A percentile compares a stretch with the other conserved stretches of the same genome.
phyloP scores from a whole-genome alignment of 75 land plant genomes.

The Larix kaempferi region DNA sequence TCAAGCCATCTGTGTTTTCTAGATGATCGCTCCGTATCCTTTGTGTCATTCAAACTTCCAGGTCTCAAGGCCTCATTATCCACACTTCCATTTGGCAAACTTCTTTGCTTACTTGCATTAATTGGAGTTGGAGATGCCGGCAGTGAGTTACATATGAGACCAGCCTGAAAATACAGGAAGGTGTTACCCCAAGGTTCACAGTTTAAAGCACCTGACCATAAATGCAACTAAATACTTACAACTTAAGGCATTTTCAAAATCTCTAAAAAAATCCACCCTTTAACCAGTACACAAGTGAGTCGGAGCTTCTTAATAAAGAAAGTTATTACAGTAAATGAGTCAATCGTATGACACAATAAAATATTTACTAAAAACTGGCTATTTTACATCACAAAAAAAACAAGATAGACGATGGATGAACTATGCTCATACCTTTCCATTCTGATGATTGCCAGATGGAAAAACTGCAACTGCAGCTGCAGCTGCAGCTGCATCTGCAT shows the following conservation, averaged over 20 bases:
- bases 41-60: conserved; percentile 10
- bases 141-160: conserved; percentile 9
- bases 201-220: not conserved
- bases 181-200: not conserved
- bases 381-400: not conserved
- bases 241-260: not conserved
- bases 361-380: not conserved
- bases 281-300: not conserved
- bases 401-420: not conserved
- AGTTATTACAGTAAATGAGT: not conserved
- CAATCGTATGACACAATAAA: not conserved
- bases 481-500: conserved; percentile 4
- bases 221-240: too few species aligned
- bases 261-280: not conserved
- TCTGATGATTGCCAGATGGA: conserved; percentile 7
- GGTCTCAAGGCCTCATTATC: conserved; percentile 20
- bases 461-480: too few species aligned
- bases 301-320: not conserved
- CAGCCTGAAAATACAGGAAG: conserved; percentile 31
- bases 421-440: conserved; percentile 9
- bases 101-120: conserved; percentile 10
- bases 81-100: conserved; percentile 21
- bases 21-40: conserved; percentile 14
- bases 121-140: conserved; percentile 9
- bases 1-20: conserved; percentile 28